Evolutionary conservation across 2,329 filamentous ascomycete genomes (phyloP).

Genomic region (Colletotrichum sidae): DNA sequence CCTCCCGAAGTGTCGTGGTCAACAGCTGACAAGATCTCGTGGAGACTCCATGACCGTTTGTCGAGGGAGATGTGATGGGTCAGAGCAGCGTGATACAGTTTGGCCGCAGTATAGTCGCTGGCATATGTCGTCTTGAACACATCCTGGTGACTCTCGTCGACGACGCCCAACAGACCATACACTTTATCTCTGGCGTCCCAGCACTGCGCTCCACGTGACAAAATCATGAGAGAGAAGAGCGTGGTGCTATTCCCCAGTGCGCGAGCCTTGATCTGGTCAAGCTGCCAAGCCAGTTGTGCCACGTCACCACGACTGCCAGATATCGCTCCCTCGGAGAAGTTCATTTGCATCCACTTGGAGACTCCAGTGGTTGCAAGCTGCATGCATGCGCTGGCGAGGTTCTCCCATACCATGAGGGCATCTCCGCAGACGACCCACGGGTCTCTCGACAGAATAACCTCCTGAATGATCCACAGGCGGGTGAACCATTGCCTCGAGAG

Average conservation of each 20-base stretch:
- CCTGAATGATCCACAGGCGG: conserved; percentile 23
- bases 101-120: neutral
- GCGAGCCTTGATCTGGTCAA: conserved; percentile 14
- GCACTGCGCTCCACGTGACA: conserved; percentile 4
- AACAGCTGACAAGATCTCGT: neutral
- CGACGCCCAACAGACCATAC: conserved; percentile 21
- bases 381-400: neutral
- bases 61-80: neutral
- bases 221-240: neutral
- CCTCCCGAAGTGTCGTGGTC: conserved; percentile 14
- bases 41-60: neutral
- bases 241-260: too few species aligned
- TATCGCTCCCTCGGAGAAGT: neutral
- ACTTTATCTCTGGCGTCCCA: conserved; percentile 26
- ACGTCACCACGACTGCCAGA: neutral
- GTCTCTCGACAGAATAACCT: conserved; percentile 21
- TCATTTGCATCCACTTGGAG: conserved; percentile 4
- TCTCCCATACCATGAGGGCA: neutral
- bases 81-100: neutral
- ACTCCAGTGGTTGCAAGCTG: conserved; percentile 16
- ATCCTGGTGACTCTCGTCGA: neutral
- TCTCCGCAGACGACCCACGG: conserved; percentile 24
- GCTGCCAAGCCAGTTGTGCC: conserved; percentile 11
- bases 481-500: conserved; percentile 28
- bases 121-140: conserved; percentile 14